Percentiles rank a stretch among this genome's conserved stretches.
Evolutionary conservation across 306 rosid species (phyloP).

Genomic region (Leucaena leucocephala): DNA sequence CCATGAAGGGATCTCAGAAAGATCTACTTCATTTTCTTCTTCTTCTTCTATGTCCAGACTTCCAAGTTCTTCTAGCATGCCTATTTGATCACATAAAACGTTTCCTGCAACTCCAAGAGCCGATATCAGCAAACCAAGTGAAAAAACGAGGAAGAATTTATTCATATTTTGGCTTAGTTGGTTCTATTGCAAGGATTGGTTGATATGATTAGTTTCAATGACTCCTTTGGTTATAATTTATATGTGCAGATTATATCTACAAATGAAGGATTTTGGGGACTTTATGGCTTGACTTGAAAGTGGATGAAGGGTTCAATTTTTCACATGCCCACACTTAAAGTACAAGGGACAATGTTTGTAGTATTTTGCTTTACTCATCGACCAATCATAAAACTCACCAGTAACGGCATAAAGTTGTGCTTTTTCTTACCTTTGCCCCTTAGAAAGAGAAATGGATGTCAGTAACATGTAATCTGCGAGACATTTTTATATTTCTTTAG

Average conservation of each 20-base stretch:
- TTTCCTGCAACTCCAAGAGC: slow-evolving; percentile 67
- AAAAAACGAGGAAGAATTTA: slow-evolving; percentile 53
- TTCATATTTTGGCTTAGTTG: slow-evolving; percentile 56
- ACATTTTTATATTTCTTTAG: slow-evolving; percentile 34
- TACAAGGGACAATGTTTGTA: slow-evolving; percentile 64
- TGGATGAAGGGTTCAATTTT: slow-evolving; percentile 79
- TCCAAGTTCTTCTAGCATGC: slow-evolving; percentile 56
- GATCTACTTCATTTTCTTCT: slow-evolving; percentile 57
- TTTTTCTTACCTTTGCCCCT: slow-evolving; percentile 43
- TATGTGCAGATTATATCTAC: slow-evolving; percentile 59
- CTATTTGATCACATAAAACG: slow-evolving; percentile 49
- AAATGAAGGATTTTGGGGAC: slow-evolving; percentile 62
- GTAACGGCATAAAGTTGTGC: slow-evolving; percentile 37
- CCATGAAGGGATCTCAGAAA: slow-evolving; percentile 69
- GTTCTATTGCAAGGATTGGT: slow-evolving; percentile 48
- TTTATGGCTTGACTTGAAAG: slow-evolving; percentile 99
- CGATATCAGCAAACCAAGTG: slow-evolving; percentile 57
- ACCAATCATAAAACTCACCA: slow-evolving; percentile 59
- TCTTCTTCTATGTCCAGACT: slow-evolving; percentile 61
- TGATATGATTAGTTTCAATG: slow-evolving; percentile 65
- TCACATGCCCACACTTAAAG: slow-evolving; percentile 91
- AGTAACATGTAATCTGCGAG: slow-evolving; percentile 32
- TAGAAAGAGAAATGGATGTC: slow-evolving; percentile 38
- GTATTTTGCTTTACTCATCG: slow-evolving; percentile 95
- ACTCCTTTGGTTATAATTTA: slow-evolving; percentile 69